phyloP scores from a whole-genome alignment of 2,329 filamentous ascomycete species.

The Bipolaris cookei region DNA sequence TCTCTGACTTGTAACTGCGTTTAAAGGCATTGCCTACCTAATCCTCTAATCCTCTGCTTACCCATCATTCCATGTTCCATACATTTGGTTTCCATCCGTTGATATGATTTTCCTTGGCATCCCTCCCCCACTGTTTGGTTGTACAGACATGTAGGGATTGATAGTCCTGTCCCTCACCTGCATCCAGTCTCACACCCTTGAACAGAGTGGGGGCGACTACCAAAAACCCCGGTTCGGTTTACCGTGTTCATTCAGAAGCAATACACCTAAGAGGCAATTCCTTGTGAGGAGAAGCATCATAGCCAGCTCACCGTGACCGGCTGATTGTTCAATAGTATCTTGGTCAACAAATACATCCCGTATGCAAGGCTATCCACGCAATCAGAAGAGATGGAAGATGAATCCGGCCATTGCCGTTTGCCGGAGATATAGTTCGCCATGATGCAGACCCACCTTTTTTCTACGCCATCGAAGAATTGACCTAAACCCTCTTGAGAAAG shows the following conservation, averaged over 20 bases:
- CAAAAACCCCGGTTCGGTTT: background rate
- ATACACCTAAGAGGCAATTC: background rate
- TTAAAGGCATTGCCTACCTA: background rate
- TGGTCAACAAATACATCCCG: background rate
- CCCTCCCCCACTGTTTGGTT: background rate
- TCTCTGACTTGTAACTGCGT: background rate
- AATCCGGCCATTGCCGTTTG: background rate
- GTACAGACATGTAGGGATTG: constrained; percentile 4
- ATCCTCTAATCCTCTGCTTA: background rate
- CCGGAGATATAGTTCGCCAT: background rate
- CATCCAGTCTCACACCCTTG: constrained; percentile 1
- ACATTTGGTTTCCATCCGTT: background rate
- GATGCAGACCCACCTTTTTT: background rate
- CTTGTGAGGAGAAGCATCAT: constrained; percentile 2
- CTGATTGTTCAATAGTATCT: background rate
- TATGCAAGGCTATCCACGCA: background rate
- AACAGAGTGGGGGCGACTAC: background rate
- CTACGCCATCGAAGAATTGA: background rate
- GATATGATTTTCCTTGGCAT: background rate
- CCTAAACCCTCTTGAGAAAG: background rate
- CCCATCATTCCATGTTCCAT: background rate
- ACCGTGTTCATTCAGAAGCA: background rate
- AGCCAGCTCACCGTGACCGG: constrained; percentile 4
- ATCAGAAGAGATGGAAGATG: background rate
- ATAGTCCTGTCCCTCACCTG: constrained; percentile 1